Percentiles rank a stretch among this genome's conserved stretches.
These are phyloP conservation scores for Coniosporium apollinis DNA, from an alignment of 495 filamentous ascomycete species.

Conservation along the genomic window DNA sequence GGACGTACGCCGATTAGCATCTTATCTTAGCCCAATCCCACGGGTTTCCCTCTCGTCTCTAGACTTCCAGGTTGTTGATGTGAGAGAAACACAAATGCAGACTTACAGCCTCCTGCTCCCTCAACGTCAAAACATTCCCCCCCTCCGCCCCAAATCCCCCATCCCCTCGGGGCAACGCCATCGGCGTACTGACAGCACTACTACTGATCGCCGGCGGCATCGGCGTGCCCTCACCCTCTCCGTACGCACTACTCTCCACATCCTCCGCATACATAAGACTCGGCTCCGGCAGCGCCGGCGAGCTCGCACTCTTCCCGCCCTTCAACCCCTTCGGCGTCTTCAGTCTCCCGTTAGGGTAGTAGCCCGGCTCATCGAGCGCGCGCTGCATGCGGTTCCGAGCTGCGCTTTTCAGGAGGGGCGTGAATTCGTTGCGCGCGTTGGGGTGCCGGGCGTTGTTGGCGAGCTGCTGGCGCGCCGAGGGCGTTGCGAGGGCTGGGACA, in stretches of 20 bases:
- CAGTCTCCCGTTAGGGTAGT: conserved; percentile 28
- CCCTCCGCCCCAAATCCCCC: conserved; percentile 47
- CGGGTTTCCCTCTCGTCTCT: no score
- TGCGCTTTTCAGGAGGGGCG: conserved; percentile 79
- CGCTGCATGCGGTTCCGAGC: conserved; percentile 53
- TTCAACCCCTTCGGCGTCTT: conserved; percentile 56
- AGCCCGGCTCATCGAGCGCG: conserved; percentile 20
- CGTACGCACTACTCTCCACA: conserved; percentile 36
- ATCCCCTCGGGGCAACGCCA: conserved; percentile 45
- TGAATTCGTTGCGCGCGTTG: conserved; percentile 64
- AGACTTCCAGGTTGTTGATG: no score
- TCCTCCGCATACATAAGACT: conserved; percentile 50
- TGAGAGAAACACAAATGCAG: background rate
- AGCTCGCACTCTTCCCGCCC: conserved; percentile 42
- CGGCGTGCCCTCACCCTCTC: conserved; percentile 40
- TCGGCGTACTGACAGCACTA: conserved; percentile 58
- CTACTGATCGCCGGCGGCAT: conserved; percentile 57
- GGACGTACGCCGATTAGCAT: conserved; percentile 3
- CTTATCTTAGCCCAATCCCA: background rate
- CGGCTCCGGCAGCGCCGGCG: conserved; percentile 27
- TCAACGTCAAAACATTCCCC: conserved; percentile 75
- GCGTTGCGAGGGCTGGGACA: conserved; percentile 47
- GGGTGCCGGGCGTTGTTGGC: conserved; percentile 44
- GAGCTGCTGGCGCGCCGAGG: conserved; percentile 48
- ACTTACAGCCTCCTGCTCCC: conserved; percentile 79